A percentile compares a stretch with the other conserved stretches of the same genome.
Evolutionary conservation across 2,329 filamentous ascomycete species (phyloP).

Genomic region (Leptoxyphium fumago): DNA sequence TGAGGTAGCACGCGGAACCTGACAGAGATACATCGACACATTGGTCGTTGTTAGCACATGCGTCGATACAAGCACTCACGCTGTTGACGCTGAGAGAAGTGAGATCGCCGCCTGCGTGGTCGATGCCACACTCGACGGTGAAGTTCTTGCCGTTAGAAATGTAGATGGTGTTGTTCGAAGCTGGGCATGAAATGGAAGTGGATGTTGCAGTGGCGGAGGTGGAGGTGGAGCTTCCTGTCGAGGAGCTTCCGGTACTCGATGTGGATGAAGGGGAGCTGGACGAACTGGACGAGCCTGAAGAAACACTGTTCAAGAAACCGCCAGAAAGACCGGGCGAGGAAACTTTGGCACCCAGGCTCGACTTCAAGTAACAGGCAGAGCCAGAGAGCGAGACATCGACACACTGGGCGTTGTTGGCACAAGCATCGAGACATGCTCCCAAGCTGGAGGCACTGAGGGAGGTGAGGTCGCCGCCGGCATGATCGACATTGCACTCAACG

Average conservation of each 20-base stretch:
- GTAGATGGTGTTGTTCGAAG: conserved; percentile 11
- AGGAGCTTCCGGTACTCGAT: conserved; percentile 4
- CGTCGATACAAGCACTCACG: conserved; percentile 12
- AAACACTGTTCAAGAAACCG: conserved; percentile 12
- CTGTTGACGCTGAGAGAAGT: conserved; percentile 5
- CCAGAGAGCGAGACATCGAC: conserved; percentile 13
- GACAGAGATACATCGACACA: conserved; percentile 14
- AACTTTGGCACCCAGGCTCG: conserved; percentile 8
- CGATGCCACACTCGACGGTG: conserved; percentile 13
- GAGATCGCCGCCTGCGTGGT: conserved; percentile 9
- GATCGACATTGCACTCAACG: conserved; percentile 13
- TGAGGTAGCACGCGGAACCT: conserved; percentile 17
- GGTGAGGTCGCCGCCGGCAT: conserved; percentile 7
- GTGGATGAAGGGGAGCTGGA: neutral
- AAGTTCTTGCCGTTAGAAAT: conserved; percentile 14
- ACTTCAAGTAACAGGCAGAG: conserved; percentile 17
- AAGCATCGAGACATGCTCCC: conserved; percentile 12
- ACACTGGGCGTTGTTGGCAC: conserved; percentile 10
- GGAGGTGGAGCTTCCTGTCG: conserved; percentile 5
- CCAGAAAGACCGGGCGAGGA: conserved; percentile 11
- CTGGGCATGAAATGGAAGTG: conserved; percentile 12
- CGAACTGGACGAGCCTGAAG: conserved; percentile 1
- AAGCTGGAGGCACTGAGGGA: conserved; percentile 7
- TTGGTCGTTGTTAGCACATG: conserved; percentile 9
- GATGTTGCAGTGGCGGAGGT: conserved; percentile 2